Conservation (phyloP, 805 yeast genomes). For the Wickerhamiella occidentalis region DNA sequence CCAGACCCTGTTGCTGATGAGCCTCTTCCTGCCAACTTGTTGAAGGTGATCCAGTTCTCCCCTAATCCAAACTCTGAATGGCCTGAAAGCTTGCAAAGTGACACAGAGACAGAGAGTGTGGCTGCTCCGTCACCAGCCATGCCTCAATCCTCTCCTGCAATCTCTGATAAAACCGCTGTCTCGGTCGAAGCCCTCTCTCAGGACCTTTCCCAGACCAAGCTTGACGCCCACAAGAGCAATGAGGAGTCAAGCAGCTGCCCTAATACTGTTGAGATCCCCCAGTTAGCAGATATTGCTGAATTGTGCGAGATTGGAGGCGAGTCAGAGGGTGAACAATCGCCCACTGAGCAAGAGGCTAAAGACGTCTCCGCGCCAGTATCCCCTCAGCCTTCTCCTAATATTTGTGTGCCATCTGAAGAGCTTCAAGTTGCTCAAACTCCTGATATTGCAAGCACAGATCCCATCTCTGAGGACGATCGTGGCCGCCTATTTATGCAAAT, state of each 20-base stretch:
- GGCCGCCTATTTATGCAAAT: constrained; percentile 24
- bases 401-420: neutral
- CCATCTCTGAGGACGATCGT: constrained; percentile 20
- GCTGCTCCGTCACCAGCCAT: neutral
- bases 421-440: constrained; percentile 9
- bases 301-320: neutral
- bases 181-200: constrained; percentile 1
- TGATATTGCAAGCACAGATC: constrained; percentile 20
- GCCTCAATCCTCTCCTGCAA: neutral
- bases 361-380: neutral
- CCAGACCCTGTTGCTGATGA: constrained; percentile 12
- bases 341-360: neutral
- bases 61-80: constrained; percentile 17
- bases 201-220: neutral
- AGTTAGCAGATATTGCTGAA: neutral
- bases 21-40: constrained; percentile 19
- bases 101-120: neutral
- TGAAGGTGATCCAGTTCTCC: constrained; percentile 20
- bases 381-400: neutral
- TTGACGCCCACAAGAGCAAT: neutral
- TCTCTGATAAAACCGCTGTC: neutral
- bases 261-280: neutral
- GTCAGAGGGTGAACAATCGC: neutral
- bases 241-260: neutral
- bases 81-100: neutral